These are phyloP conservation scores for Boletus bicolor DNA, from an alignment of 768 basidiomycete genomes.

Conservation along the genomic window DNA sequence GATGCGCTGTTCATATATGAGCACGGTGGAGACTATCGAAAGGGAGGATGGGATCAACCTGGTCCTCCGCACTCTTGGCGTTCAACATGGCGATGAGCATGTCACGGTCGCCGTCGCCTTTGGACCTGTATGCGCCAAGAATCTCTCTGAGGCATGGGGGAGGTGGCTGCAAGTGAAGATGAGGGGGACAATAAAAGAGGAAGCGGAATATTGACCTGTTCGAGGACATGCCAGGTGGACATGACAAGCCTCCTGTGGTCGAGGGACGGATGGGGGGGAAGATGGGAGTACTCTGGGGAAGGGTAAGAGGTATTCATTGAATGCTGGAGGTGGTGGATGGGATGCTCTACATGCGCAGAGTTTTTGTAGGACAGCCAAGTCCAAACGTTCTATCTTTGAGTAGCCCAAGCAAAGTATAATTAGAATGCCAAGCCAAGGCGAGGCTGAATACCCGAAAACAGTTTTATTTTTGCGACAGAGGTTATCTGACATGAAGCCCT, in stretches of 20 bases:
- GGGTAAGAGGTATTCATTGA: constrained; percentile 28
- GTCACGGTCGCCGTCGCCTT: constrained; percentile 89
- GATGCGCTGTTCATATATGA: constrained; percentile 49
- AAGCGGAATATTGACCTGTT: constrained; percentile 37
- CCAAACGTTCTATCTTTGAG: constrained; percentile 46
- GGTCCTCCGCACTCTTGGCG: constrained; percentile 91
- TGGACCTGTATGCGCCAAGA: constrained; percentile 76
- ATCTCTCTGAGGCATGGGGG: constrained; percentile 85
- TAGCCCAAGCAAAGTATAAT: constrained; percentile 34
- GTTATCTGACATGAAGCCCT: background rate
- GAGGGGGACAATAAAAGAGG: background rate
- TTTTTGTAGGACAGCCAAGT: constrained; percentile 46
- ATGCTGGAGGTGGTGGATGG: constrained; percentile 13
- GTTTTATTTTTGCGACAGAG: constrained; percentile 14
- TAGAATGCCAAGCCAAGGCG: constrained; percentile 45
- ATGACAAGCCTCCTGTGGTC: constrained; percentile 36
- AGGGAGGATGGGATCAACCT: constrained; percentile 48
- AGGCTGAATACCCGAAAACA: constrained; percentile 34
- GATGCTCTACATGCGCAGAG: constrained; percentile 22
- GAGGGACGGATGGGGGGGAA: constrained; percentile 12
- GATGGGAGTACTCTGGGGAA: constrained; percentile 17
- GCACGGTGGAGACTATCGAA: background rate
- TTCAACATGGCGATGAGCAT: constrained; percentile 88
- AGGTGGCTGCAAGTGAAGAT: constrained; percentile 46
- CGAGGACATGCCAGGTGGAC: constrained; percentile 44